Evolutionary conservation across 2,329 filamentous ascomycete species (phyloP).

Genomic region (Periconia digitata): DNA sequence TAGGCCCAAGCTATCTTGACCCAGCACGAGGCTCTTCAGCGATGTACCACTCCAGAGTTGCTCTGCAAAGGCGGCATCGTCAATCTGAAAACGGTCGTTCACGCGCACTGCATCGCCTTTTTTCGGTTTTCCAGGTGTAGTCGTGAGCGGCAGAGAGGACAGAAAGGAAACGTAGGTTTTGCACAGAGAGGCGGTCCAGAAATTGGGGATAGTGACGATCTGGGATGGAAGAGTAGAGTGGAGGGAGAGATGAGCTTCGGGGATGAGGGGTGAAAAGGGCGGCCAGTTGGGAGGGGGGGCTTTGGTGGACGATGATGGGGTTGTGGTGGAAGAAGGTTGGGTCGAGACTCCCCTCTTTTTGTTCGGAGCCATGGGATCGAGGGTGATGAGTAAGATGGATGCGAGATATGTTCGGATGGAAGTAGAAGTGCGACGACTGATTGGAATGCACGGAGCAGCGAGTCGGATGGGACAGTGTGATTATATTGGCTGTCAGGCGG

Average conservation of each 20-base stretch:
- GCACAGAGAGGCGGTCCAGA: conserved; percentile 76
- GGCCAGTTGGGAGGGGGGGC: conserved; percentile 66
- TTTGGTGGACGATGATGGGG: conserved; percentile 3
- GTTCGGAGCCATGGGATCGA: conserved; percentile 37
- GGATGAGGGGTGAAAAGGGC: conserved; percentile 67
- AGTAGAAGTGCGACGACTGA: too few relatives aligned
- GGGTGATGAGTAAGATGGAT: neutral
- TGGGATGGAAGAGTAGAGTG: conserved; percentile 63
- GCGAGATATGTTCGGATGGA: too few relatives aligned
- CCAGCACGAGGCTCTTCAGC: conserved; percentile 60
- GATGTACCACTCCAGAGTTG: conserved; percentile 77
- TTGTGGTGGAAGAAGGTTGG: neutral
- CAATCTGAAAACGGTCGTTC: conserved; percentile 85
- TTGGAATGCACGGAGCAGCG: too few relatives aligned
- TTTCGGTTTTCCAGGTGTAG: conserved; percentile 77
- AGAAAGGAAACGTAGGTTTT: conserved; percentile 76
- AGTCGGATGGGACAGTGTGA: too few relatives aligned
- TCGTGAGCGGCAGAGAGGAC: conserved; percentile 68
- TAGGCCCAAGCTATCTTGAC: conserved; percentile 6
- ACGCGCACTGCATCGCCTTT: conserved; percentile 79
- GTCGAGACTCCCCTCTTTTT: conserved; percentile 25
- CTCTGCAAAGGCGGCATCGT: conserved; percentile 74
- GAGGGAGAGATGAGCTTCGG: conserved; percentile 64
- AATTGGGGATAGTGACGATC: conserved; percentile 71
- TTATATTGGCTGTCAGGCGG: too few relatives aligned